Base-by-base conservation (phyloP, 306 rosid species). In the Hippophae gyantsensis region DNA sequence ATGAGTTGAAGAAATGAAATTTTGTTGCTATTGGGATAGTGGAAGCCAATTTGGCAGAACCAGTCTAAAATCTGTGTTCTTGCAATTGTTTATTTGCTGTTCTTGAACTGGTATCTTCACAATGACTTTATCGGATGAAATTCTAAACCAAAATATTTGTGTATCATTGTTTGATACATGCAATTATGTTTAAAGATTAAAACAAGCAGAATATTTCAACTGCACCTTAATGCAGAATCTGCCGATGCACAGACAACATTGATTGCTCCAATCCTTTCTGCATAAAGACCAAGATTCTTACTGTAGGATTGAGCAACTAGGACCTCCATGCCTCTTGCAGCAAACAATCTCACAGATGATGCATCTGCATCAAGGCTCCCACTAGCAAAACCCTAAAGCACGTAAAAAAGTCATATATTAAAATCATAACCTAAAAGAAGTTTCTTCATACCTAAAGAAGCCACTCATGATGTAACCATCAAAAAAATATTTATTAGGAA, bases 221-320 rank as follows among this genome's bases (percentile, higher is more conserved):
- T 49, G 26, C 8, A 85, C 99, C 99, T 92, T 70, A 75, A 61
- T 65, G 99, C 95, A 54, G 99, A 76, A 73, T 82, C 96, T 56
- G 95, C 73, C 32, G 96, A 88, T 14, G 93, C 63, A 68, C 92
- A 88, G 71, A 92, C 74, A 43, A 84, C 84, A 56, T 88, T 92
- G 66, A 92, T 88, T 57, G 99, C 99, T 65, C 99, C 99, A 65
- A 92, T 81, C 74, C 99, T 92, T 81, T 92, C 99, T 11, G 99
- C 85, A 74, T 92, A 92, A 41, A 92, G 96, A 56, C 96, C 99
- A n/a, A 92, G 87, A 60, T 92, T 92, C 75, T 92, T 92, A 66
- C 99, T 92, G 74, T 92, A 92, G 23, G 99, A 92, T 76, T 92
- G 99, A 65, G 95, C 99, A 18, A 92, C 85, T 58, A 92, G 81